Base-by-base conservation (phyloP, 495 filamentous ascomycete genomes). In the Aspergillus kassunensis region DNA sequence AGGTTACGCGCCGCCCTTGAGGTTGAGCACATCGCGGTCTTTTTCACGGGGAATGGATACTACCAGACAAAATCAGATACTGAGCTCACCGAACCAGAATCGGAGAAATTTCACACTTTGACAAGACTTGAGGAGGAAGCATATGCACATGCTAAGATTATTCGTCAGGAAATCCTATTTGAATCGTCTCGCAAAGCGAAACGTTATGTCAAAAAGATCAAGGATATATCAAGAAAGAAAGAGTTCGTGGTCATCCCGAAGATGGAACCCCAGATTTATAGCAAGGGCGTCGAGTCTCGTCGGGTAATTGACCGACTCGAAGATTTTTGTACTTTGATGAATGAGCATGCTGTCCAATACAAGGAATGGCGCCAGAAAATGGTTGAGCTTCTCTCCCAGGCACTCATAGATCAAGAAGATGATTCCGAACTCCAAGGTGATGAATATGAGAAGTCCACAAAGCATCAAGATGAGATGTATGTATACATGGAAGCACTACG, bases 371-470 rank as follows among this genome's bases (percentile, higher is more conserved):
- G 91, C 24, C 75, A 84, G 21, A 71, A 80, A 19, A 80, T 90
- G 54, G 75, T 87, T 27, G 72, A 86, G 42, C 76, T 92, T 16
- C 75, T 97, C 2, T 68, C 84, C 1, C 75, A 83, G 37, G 80
- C 88, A 0, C 75, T 98, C 6, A 86, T 98, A 19, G 93, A 97
- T 57, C 81, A 91, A 58, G 90, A 95, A 43, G 79, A 77, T 12
- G 71, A 76, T 7, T 62, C 63, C 29, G 88, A 93, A 69, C 77
- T 84, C 1, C 88, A 90, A 33, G 92, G 93, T 29, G 82, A 96
- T 19, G 92, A 97, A 64, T 95, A 93, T 54, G 88, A 90, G 53
- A 80, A 85, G 13, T 93, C 91, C 2, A 92, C 88, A 0, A 89
- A 88, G 63, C 76, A 85, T 35, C 91, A 97, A 65, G 90, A 95